Evolutionary conservation across 345 rosid genomes (phyloP).

Genomic region (Eucalyptus microcorys): DNA sequence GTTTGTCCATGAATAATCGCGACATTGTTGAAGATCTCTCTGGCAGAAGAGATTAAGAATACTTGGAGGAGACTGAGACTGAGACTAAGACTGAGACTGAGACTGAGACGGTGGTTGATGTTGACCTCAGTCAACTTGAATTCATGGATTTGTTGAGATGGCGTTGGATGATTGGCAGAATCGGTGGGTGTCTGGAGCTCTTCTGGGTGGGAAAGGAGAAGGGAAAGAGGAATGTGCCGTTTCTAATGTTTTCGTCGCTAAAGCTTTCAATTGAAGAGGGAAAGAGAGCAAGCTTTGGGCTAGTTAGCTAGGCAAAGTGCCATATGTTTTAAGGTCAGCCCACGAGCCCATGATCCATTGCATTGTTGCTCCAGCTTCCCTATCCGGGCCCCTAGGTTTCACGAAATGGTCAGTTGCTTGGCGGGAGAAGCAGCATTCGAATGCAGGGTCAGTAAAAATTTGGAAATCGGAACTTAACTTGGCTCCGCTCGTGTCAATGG

Average conservation of each 20-base stretch:
- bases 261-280: not conserved
- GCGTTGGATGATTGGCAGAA: not conserved
- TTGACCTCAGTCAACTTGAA: not conserved
- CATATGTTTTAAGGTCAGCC: not conserved
- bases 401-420: not conserved
- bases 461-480: not conserved
- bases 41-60: not conserved
- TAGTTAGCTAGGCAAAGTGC: not conserved
- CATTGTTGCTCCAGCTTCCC: too few species aligned
- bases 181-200: not conserved
- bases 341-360: not conserved
- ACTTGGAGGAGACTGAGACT: too few species aligned
- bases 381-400: not conserved
- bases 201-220: not conserved
- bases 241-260: not conserved
- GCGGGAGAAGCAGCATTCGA: not conserved
- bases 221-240: not conserved
- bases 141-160: not conserved
- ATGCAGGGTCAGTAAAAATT: not conserved
- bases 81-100: not conserved
- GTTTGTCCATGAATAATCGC: too few species aligned
- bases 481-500: not conserved
- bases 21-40: not conserved
- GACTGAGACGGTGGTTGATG: not conserved
- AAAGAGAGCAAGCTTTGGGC: not conserved